Conservation (phyloP, 768 basidiomycete species). For the Leccinum incarnatum region DNA sequence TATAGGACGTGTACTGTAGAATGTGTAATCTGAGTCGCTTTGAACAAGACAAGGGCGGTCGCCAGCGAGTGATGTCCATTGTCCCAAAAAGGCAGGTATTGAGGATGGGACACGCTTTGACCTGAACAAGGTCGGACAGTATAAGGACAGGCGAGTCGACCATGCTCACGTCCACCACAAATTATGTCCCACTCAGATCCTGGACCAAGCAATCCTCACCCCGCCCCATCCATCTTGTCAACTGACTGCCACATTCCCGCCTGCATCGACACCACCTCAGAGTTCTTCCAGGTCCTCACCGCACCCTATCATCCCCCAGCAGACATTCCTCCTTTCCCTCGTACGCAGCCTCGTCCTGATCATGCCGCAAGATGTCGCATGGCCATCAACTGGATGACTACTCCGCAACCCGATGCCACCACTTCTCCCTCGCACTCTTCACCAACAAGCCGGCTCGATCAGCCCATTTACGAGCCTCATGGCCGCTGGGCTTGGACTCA, state of each 20-base stretch:
- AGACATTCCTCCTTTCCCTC: conserved; percentile 1
- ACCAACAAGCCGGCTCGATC: conserved; percentile 12
- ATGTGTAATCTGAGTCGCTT: conserved; percentile 10
- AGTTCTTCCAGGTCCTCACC: conserved; percentile 31
- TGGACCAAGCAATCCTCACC: conserved; percentile 17
- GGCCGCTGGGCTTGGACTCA: conserved; percentile 33
- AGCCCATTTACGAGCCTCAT: conserved; percentile 31
- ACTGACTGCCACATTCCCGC: conserved; percentile 8
- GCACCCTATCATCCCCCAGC: conserved; percentile 22
- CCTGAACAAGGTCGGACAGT: conserved; percentile 17
- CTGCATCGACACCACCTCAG: conserved; percentile 25
- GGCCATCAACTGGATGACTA: conserved; percentile 27
- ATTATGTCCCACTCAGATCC: conserved; percentile 21
- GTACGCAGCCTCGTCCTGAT: conserved; percentile 14
- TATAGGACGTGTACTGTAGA: conserved; percentile 9
- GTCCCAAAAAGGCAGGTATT: conserved; percentile 36
- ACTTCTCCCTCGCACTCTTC: not conserved
- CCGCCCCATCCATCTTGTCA: conserved; percentile 10
- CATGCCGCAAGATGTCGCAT: conserved; percentile 27
- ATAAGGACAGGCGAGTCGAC: conserved; percentile 19
- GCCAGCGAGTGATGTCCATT: conserved; percentile 19
- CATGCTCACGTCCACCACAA: conserved; percentile 10
- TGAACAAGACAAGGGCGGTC: conserved; percentile 22
- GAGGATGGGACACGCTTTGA: conserved; percentile 32
- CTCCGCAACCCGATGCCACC: not conserved